Conservation (phyloP, 805 yeast species). For the Schwanniomyces vanrijiae region DNA sequence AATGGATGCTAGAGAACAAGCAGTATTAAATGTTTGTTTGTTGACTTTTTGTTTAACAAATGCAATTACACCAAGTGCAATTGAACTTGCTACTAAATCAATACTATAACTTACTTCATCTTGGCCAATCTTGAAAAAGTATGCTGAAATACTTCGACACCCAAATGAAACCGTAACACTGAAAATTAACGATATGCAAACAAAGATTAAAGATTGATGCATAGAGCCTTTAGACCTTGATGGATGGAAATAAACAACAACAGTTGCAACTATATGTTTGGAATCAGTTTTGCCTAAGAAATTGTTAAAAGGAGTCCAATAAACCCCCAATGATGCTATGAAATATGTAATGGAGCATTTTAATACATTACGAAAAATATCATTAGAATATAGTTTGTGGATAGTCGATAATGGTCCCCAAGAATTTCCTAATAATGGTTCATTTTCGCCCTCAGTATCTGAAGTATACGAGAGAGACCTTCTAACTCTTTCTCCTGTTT, state of each 20-base stretch:
- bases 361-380: slow-evolving; percentile 34
- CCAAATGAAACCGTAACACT: slow-evolving; percentile 51
- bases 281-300: slow-evolving; percentile 66
- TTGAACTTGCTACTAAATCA: slow-evolving; percentile 53
- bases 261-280: slow-evolving; percentile 80
- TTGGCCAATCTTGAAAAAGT: slow-evolving; percentile 43
- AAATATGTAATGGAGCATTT: slow-evolving; percentile 77
- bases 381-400: slow-evolving; percentile 11
- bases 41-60: slow-evolving; percentile 66
- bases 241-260: slow-evolving; percentile 83
- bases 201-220: slow-evolving; percentile 71
- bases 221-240: slow-evolving; percentile 77
- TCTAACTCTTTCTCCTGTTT: slow-evolving; percentile 39
- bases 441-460: slow-evolving; percentile 13
- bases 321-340: slow-evolving; percentile 72
- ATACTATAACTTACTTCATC: slow-evolving; percentile 51
- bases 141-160: slow-evolving; percentile 52
- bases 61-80: slow-evolving; percentile 65
- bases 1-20: slow-evolving; percentile 75
- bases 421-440: slow-evolving; percentile 4
- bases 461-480: slow-evolving; percentile 28
- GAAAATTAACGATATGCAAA: slow-evolving; percentile 51
- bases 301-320: slow-evolving; percentile 47
- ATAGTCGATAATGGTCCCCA: not conserved
- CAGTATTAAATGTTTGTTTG: slow-evolving; percentile 73